Base-by-base conservation (phyloP, 148 eudicot species). In the Fallopia convolvulus region DNA sequence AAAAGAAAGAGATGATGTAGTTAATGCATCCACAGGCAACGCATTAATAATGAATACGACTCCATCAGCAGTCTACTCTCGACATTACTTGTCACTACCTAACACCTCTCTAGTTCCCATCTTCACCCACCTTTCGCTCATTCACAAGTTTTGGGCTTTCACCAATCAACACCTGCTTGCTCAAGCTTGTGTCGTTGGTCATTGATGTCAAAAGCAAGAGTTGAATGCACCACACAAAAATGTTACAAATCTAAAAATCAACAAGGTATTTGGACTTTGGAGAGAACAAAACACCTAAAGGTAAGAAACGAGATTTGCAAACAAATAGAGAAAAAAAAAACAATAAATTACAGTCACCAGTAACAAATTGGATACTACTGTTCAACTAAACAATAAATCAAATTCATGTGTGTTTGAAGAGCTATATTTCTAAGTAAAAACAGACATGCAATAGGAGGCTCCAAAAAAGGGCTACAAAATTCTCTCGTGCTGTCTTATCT, bases 71-170 rank as follows among this genome's bases (percentile, higher is more conserved):
- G n/a, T 15, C 15, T 15, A 18, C n/a, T 18, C n/a, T 14, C 3
- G 39, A 36, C 39, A 53, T 18, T 17, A 53, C 60, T 53, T 18
- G 12, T 53, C 60, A 53, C 17, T 18, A 53, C 63, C 63, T 56
- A 56, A 56, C 26, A n/a, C 63, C 26, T 20, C 26, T 20, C 13
- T 26, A 60, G 12, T 60, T 60, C 21, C 68, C 68, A 61, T 61
- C 68, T 26, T 9, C 68, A 61, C 33, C 33, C 33, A 60, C 66
- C 30, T 55, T 18, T 18, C 8, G 26, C 56, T 52, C 56, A 52
- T 52, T 52, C 56, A n/a, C 63, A 56, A 56, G 63, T 56, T 56
- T 56, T n/a, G 63, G 63, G 63, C n/a, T 56, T 56, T 56, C 65
- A 7, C 26, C 33, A 58, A 21, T 21, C 65, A 21, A 55, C 60